A percentile compares a stretch with the other conserved stretches of the same genome.
Evolutionary conservation across 2,329 filamentous ascomycete species (phyloP).

Genomic region (Ophiobolus disseminans): DNA sequence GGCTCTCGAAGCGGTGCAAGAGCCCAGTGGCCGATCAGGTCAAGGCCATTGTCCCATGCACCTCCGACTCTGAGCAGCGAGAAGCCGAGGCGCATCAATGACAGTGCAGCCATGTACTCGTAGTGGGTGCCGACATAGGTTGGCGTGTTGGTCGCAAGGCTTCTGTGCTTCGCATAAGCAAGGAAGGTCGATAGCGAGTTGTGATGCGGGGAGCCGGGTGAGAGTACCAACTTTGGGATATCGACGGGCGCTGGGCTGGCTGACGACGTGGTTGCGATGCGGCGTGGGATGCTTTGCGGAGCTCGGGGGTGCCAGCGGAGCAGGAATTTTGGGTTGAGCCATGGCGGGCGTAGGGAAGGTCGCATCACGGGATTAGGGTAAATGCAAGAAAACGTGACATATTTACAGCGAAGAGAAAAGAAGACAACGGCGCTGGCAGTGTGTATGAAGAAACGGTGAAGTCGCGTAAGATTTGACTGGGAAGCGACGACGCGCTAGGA

Average conservation of each 20-base stretch:
- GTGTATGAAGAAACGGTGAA: conserved; percentile 8
- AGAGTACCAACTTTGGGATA: conserved; percentile 34
- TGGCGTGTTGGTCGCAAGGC: conserved; percentile 63
- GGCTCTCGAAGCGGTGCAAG: conserved; percentile 51
- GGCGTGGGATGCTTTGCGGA: conserved; percentile 35
- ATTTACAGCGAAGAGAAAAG: conserved; percentile 17
- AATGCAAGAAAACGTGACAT: conserved; percentile 22
- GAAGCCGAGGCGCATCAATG: conserved; percentile 69
- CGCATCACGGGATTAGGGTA: conserved; percentile 34
- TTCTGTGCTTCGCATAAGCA: conserved; percentile 64
- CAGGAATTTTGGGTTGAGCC: conserved; percentile 23
- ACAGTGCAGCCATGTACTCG: conserved; percentile 71
- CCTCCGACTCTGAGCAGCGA: conserved; percentile 70
- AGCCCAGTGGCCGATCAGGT: conserved; percentile 74
- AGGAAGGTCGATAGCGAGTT: conserved; percentile 70
- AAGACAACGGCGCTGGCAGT: not conserved
- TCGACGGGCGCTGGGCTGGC: conserved; percentile 31
- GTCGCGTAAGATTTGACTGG: conserved; percentile 31
- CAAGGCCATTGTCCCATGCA: conserved; percentile 73
- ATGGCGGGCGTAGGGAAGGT: conserved; percentile 30
- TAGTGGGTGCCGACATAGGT: conserved; percentile 77
- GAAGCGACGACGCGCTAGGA: conserved; percentile 15
- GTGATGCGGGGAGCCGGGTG: conserved; percentile 58
- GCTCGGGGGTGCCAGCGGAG: conserved; percentile 31
- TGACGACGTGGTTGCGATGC: conserved; percentile 37